These are phyloP conservation scores for Stagonosporopsis chrysanthemi DNA, from an alignment of 2,329 filamentous ascomycete species.

Conservation along the genomic window DNA sequence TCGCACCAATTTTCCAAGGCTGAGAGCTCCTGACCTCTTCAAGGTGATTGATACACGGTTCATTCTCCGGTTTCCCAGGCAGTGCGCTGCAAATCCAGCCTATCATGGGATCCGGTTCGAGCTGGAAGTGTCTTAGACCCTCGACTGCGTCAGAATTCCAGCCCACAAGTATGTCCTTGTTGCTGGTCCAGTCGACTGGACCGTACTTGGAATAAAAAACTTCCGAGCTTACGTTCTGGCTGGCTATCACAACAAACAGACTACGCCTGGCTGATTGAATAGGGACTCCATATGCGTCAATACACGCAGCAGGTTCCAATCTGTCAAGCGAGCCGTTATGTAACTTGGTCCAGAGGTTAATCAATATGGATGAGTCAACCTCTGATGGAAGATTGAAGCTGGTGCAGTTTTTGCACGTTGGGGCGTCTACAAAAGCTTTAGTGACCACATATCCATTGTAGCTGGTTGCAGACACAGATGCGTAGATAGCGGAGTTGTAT, in stretches of 20 bases:
- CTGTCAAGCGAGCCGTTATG: neutral
- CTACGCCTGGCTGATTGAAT: conserved; percentile 3
- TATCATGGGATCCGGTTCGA: neutral
- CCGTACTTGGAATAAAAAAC: neutral
- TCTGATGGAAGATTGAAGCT: too few species aligned
- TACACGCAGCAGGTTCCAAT: neutral
- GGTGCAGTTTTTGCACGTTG: neutral
- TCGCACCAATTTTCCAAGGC: neutral
- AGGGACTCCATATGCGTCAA: neutral
- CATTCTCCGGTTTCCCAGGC: neutral
- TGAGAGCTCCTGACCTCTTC: neutral
- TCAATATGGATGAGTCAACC: neutral
- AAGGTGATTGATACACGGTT: neutral
- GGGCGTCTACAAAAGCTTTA: neutral
- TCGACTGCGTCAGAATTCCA: neutral
- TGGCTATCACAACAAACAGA: conserved; percentile 4
- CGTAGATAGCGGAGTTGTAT: conserved; percentile 35
- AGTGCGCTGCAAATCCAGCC: conserved; percentile 1
- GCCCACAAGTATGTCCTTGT: neutral
- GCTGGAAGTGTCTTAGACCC: neutral
- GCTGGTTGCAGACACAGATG: conserved; percentile 16
- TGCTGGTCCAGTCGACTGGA: neutral
- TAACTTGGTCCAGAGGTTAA: neutral
- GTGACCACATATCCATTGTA: conserved; percentile 4
- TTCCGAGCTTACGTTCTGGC: neutral